A percentile compares a stretch with the other conserved stretches of the same genome.
Conservation (phyloP, 805 yeast genomes). For the Metschnikowia reukaufii region DNA sequence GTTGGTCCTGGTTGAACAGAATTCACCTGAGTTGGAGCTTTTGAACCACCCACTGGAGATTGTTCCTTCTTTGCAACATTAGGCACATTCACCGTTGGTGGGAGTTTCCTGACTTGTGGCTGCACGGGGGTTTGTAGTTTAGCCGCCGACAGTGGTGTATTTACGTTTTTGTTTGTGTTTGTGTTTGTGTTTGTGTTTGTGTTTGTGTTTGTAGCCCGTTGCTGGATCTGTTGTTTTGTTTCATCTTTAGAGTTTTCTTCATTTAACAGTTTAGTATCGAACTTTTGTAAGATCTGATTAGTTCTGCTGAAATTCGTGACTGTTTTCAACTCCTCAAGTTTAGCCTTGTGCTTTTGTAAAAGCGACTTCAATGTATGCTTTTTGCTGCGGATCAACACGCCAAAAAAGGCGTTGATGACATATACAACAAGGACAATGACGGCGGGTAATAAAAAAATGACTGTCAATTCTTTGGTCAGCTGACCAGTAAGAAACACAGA, state of each 20-base stretch:
- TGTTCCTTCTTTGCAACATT: background rate
- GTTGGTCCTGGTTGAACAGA: background rate
- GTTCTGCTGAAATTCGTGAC: constrained; percentile 76
- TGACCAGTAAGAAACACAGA: constrained; percentile 29
- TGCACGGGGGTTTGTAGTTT: too few relatives aligned
- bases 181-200: background rate
- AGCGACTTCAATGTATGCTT: constrained; percentile 27
- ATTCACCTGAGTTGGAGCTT: background rate
- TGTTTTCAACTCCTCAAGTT: constrained; percentile 66
- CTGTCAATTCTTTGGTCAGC: constrained; percentile 19
- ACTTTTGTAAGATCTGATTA: constrained; percentile 68
- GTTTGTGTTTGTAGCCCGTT: too few relatives aligned
- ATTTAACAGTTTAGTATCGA: constrained; percentile 23
- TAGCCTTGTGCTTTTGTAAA: constrained; percentile 47
- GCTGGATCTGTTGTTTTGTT: too few relatives aligned
- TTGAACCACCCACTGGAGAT: background rate
- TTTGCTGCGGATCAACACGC: constrained; percentile 24
- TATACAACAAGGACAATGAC: constrained; percentile 19
- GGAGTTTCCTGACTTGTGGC: constrained; percentile 2
- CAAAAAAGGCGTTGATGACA: constrained; percentile 20
- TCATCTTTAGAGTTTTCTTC: too few relatives aligned
- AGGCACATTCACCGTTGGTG: constrained; percentile 7
- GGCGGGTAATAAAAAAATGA: constrained; percentile 28
- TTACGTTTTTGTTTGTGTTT: background rate
- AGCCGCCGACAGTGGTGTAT: too few relatives aligned